phyloP scores from a whole-genome alignment of 768 basidiomycete genomes.

The Kwoniella heveanensis region DNA sequence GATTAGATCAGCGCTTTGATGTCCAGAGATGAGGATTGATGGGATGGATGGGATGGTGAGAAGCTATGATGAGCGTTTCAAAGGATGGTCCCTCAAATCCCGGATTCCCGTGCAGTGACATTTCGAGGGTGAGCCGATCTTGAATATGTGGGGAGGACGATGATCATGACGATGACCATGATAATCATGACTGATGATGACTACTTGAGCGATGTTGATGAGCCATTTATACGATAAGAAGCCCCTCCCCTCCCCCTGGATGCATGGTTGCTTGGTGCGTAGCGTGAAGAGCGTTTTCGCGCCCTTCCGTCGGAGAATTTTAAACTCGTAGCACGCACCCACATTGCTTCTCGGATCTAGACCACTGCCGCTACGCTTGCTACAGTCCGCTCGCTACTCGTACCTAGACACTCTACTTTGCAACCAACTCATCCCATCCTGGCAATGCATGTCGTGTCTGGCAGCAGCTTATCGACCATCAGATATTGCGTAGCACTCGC shows the following conservation, averaged over 20 bases:
- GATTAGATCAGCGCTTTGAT: background rate
- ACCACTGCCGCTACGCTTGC: too few relatives aligned
- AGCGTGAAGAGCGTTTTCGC: too few relatives aligned
- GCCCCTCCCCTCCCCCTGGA: too few relatives aligned
- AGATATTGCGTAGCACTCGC: background rate
- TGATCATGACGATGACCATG: background rate
- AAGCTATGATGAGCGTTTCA: background rate
- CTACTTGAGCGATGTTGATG: background rate
- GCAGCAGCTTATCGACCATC: background rate
- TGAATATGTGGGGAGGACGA: background rate
- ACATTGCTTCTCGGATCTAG: slow-evolving; percentile 1
- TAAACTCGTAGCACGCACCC: background rate
- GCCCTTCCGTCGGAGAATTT: slow-evolving; percentile 1
- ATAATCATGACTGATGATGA: background rate
- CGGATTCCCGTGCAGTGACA: background rate
- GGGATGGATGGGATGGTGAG: slow-evolving; percentile 1
- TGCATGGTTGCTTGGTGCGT: too few relatives aligned
- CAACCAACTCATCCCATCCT: too few relatives aligned
- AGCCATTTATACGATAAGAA: background rate
- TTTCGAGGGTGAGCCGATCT: background rate
- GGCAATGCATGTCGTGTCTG: too few relatives aligned
- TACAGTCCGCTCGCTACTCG: too few relatives aligned
- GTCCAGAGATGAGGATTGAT: too few relatives aligned
- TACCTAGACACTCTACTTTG: too few relatives aligned
- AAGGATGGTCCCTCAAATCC: background rate